A percentile compares a stretch with the other conserved stretches of the same genome.
Conservation (phyloP, 176 grass and related monocot genomes). For the Triticum dicoccoides region DNA sequence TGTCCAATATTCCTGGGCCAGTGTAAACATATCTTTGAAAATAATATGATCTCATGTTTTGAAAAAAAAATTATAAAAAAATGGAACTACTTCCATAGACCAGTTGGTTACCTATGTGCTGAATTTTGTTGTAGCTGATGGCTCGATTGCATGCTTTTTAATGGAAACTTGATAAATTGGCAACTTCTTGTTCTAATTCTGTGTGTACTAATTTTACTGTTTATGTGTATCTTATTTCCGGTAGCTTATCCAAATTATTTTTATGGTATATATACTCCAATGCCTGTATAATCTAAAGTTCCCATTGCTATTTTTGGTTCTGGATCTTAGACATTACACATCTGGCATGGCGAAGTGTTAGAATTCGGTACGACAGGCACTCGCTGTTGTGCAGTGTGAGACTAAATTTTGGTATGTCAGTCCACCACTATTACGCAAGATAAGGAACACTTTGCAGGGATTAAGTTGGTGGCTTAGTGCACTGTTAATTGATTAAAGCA, state of each 20-base stretch:
- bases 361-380: not conserved
- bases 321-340: not conserved
- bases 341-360: not conserved
- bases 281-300: not conserved
- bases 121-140: not conserved
- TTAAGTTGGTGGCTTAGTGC: not conserved
- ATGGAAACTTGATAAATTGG: conserved; percentile 1
- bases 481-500: conserved; percentile 3
- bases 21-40: not conserved
- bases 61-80: not conserved
- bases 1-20: not conserved
- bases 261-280: not conserved
- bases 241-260: not conserved
- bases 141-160: not conserved
- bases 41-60: not conserved
- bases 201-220: not conserved
- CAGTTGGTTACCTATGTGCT: not conserved
- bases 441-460: not conserved
- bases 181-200: too few species aligned
- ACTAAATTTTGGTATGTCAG: not conserved
- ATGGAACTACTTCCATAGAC: not conserved
- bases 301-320: not conserved
- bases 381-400: not conserved
- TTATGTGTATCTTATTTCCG: not conserved
- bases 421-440: not conserved